phyloP scores from a whole-genome alignment of 805 yeast genomes.

The Komagataella pastoris region DNA sequence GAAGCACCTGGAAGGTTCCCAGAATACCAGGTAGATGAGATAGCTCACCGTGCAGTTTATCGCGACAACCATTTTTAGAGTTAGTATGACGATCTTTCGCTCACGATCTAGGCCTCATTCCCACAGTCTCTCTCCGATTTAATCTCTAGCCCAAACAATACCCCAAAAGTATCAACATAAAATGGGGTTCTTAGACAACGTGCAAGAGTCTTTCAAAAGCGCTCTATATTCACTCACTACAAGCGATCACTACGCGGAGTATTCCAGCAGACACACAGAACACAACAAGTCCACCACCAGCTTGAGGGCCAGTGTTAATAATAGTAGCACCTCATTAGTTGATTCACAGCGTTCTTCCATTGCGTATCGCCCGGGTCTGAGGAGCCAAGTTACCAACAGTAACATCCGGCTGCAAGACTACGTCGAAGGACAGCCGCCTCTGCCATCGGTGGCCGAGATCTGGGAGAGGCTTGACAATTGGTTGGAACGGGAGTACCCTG shows the following conservation, averaged over 20 bases:
- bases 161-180: not conserved
- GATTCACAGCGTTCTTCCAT: constrained; percentile 25
- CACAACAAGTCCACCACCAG: constrained; percentile 5
- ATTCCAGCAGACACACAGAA: constrained; percentile 14
- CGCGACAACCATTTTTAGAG: not conserved
- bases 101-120: not conserved
- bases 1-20: not conserved
- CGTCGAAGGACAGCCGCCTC: constrained; percentile 32
- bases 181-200: not conserved
- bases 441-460: constrained; percentile 59
- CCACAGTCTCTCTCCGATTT: not conserved
- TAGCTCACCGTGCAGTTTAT: not conserved
- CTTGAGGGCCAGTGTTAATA: constrained; percentile 20
- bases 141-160: not conserved
- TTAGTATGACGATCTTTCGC: not conserved
- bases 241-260: constrained; percentile 39
- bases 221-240: constrained; percentile 37
- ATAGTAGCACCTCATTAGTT: constrained; percentile 19
- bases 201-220: constrained; percentile 10
- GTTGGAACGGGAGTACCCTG: constrained; percentile 69
- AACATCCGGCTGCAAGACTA: constrained; percentile 42
- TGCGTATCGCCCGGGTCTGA: constrained; percentile 26
- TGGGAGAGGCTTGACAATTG: constrained; percentile 87
- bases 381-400: constrained; percentile 20
- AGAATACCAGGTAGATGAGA: not conserved